Conservation (phyloP, 345 rosid genomes). For the Salix suchowensis region DNA sequence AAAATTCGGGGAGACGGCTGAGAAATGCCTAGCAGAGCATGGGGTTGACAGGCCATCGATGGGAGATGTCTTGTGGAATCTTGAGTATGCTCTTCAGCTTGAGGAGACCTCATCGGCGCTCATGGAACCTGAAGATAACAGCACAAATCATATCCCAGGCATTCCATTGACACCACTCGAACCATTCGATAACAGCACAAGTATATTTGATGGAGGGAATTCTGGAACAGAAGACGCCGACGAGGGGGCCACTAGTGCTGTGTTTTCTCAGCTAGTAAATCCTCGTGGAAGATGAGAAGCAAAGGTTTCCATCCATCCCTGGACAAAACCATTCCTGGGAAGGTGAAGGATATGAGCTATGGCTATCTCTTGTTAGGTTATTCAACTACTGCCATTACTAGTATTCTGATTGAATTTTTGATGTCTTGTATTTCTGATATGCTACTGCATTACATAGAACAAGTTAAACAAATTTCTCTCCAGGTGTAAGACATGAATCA, state of each 20-base stretch:
- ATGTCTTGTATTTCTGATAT: neutral
- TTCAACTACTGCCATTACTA: constrained; percentile 5
- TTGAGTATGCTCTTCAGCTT: constrained; percentile 89
- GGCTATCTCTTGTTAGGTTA: constrained; percentile 14
- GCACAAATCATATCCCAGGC: constrained; percentile 88
- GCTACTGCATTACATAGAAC: neutral
- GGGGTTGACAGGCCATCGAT: constrained; percentile 93
- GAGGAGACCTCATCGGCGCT: constrained; percentile 88
- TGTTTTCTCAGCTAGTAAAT: constrained; percentile 94
- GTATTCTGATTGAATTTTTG: neutral
- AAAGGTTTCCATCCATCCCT: constrained; percentile 5
- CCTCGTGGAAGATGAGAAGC: constrained; percentile 80
- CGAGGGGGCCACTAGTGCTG: constrained; percentile 87
- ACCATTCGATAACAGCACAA: constrained; percentile 80
- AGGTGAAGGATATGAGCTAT: constrained; percentile 11
- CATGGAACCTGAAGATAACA: constrained; percentile 90
- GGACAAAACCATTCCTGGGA: constrained; percentile 11
- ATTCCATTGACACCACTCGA: constrained; percentile 80
- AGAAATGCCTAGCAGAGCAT: constrained; percentile 91
- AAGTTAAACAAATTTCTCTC: neutral
- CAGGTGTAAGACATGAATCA: neutral
- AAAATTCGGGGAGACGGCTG: constrained; percentile 95
- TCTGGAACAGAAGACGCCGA: constrained; percentile 67
- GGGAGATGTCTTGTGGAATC: constrained; percentile 98
- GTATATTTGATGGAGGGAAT: constrained; percentile 58